Percentiles rank a stretch among this genome's conserved stretches.
phyloP scores from a whole-genome alignment of 1,284 basidiomycete species.

The Pascua guehoae region DNA sequence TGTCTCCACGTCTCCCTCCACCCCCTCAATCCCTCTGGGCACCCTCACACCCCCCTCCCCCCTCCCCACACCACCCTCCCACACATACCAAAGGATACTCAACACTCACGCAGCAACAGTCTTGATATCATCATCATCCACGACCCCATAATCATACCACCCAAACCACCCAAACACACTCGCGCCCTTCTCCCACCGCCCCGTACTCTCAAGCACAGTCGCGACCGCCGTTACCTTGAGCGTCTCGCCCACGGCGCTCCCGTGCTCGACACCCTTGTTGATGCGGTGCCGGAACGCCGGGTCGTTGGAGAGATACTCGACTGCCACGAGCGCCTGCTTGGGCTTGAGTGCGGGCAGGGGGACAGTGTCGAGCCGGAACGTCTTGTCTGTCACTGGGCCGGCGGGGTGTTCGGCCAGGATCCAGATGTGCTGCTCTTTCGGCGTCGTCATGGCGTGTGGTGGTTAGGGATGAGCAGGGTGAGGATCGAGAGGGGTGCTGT shows the following conservation, averaged over 20 bases:
- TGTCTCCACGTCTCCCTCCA: neutral
- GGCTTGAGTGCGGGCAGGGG: conserved; percentile 23
- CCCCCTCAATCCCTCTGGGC: neutral
- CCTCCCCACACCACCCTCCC: neutral
- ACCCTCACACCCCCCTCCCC: neutral
- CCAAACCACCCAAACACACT: conserved; percentile 15
- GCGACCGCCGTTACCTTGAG: conserved; percentile 6
- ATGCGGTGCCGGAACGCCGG: conserved; percentile 18
- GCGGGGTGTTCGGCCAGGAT: conserved; percentile 26
- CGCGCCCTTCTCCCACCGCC: conserved; percentile 28
- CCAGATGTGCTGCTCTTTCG: conserved; percentile 15
- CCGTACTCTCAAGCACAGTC: conserved; percentile 26
- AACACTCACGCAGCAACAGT: conserved; percentile 6
- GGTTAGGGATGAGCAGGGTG: neutral
- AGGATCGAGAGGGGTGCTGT: neutral
- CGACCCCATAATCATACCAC: conserved; percentile 38
- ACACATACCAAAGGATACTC: no score
- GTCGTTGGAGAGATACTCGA: conserved; percentile 30
- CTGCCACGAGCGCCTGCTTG: conserved; percentile 28
- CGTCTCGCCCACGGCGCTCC: neutral
- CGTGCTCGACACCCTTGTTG: neutral
- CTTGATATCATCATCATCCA: conserved; percentile 8
- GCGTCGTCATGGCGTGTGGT: conserved; percentile 7
- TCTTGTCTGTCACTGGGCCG: conserved; percentile 6
- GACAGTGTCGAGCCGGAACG: conserved; percentile 19